Evolutionary conservation across 2,329 filamentous ascomycete species (phyloP), one percentile per base, ranked within the genome.

Genomic region (Botryotinia globosa): DNA sequence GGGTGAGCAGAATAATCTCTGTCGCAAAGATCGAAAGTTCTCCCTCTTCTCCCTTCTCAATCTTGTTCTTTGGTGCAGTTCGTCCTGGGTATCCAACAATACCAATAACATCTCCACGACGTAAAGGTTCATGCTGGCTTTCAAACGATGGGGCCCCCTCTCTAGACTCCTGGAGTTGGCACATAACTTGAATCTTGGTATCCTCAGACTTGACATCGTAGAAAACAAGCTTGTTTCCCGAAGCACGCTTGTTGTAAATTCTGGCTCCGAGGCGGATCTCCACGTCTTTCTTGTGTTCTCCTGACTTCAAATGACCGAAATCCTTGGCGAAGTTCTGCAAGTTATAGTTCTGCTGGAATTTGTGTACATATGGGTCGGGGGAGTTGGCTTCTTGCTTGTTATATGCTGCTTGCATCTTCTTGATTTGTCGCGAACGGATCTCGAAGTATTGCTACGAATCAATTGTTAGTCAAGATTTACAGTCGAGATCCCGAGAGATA

Each of bases 1-100:
- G 96, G 0, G 95, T 92, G 74, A 99, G 87, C 63, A 98, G 90
- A 59, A 92, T 86, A 76, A 99, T 87, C 83, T 98, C 92, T 69
- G 88, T 90, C 1, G 96, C 96, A 80, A 97, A 97, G 82, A 99
- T 94, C 59, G 94, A 97, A 69, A 99, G 88, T 84, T 99, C 95
- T 76, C 96, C 96, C 77, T 94, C 92, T 80, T 91, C 89, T 76
- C 94, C 89, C 82, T 87, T 86, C 80, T 85, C 88, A 80, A 92
- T 92, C 87, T 94, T 94, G 84, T 90, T 96, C 89, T 96, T 96
- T 78, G 96, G 96, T 76, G 91, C 91, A 59, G 94, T 98, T 73
- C 94, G 86, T 74, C 93, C 93, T 12, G 94, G 92, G 82, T 90
- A 96, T 71, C 94, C 94, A 75, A 93, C 87, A 76, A 97, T 89